Evolutionary conservation across 352 stramenopile genomes (phyloP), one percentile per base, ranked within the genome.

Genomic region (Phytophthora nicotianae): DNA sequence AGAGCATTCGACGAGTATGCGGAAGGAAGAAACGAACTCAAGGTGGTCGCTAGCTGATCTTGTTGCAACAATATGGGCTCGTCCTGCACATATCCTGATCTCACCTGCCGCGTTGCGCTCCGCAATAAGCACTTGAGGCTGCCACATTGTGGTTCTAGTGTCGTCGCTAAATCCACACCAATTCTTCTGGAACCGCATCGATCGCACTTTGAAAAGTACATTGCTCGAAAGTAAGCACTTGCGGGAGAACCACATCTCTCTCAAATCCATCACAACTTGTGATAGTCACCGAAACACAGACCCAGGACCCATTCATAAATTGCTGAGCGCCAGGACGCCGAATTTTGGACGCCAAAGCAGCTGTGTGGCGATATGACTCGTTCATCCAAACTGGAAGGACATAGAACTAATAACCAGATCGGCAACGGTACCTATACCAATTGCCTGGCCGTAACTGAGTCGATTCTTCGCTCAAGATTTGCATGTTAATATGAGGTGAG

Each of bases 181-280:
- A 57, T 92, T 97, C 45, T 72, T 79, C 21, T 94, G 72, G 0
- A 91, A 93, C 2, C 87, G 72, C 63, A 26, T 58, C 47, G 5
- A 64, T 29, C 24, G 64, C 37, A 43, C 11, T 50, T 49, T 63
- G 37, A 6, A 42, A 5, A 7, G 38, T n/a, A 20, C 65, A 63
- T 17, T 41, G 35, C 29, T 57, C 40, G 33, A 53, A 52, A 26
- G 29, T 16, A n/a, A 68, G 45, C 17, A 46, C 29, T 33, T 68
- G 60, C 5, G 51, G 60, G 26, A 68, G 53, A 11, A 26, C 26
- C 13, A 23, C 45, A 41, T 6, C 24, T 48, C 38, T 63, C 52
- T 64, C 53, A 37, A 68, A 62, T 32, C 53, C 61, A 7, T 64
- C 52, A 10, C 29, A 17, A 11, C 37, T 38, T 9, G 46, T 68